Base-by-base conservation (phyloP, 1,139 yeast genomes). In the Nadsonia commutata region DNA sequence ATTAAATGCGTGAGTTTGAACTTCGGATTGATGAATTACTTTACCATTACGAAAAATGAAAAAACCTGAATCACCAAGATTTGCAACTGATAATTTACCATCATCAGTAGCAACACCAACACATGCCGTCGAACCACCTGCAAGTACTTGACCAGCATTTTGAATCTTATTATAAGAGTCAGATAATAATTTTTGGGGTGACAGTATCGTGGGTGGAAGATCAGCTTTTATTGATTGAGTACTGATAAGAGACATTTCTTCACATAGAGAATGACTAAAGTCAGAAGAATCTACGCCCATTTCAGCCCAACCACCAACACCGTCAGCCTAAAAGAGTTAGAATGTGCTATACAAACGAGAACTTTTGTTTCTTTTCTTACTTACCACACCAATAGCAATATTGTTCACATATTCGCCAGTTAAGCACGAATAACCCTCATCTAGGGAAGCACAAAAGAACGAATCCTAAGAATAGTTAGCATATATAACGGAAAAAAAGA, bases 221-320 rank as follows among this genome's bases (percentile, higher is more conserved):
- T 42, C 36, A 31, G 22, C 18, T 20, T 40, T 33, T 9, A 21
- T 9, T 4, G n/a, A 11, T 11, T 27, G 16, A 13, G 33, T 11
- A n/a, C 16, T 16, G 16, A 27, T 27, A 8, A 16, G n/a, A 27
- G 50, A 51, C 58, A 65, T 58, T 17, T 56, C 52, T n/a, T 56
- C 54, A 42, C 66, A 58, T 27, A 65, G 50, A 7, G 59, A 57
- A 38, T 58, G 57, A 43, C 65, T 57, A 43, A 65, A 58, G 20
- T 54, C 57, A 3, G 64, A 74, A 1, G 95, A 83, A 58, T 88
- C 96, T 52, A 78, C 82, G 0, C 96, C 96, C 37, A 84, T 79
- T 51, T 83, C 90, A 2, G 85, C 74, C 96, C 97, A 90, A 1
- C 97, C 97, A 17, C 97, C 97, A 4, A 90, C 97, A 18, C 98